Conservation (phyloP, 2,329 filamentous ascomycete species). For the Colletotrichum lupini region DNA sequence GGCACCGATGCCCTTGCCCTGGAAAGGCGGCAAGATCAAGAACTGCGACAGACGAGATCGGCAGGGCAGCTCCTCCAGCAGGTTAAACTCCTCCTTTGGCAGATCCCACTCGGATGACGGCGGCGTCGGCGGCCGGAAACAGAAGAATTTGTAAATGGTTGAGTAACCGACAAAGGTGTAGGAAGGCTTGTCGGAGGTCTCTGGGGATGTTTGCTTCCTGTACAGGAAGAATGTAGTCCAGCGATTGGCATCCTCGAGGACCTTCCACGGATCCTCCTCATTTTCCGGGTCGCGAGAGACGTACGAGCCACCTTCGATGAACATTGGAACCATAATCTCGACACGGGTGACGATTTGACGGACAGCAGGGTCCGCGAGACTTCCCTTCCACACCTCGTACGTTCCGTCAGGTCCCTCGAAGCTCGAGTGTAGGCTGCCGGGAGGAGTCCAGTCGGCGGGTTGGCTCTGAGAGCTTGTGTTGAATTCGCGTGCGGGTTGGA, state of each 20-base stretch:
- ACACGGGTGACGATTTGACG: constrained; percentile 80
- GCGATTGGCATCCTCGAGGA: constrained; percentile 72
- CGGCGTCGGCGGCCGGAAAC: constrained; percentile 62
- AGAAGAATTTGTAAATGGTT: constrained; percentile 89
- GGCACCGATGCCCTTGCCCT: constrained; percentile 81
- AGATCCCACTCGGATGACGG: constrained; percentile 59
- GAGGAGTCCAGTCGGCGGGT: constrained; percentile 71
- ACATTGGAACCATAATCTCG: constrained; percentile 85
- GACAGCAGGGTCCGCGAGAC: constrained; percentile 75
- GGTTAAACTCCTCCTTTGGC: constrained; percentile 54
- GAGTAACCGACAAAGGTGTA: constrained; percentile 91
- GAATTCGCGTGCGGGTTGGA: constrained; percentile 71
- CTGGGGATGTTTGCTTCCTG: constrained; percentile 65
- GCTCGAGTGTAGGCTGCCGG: constrained; percentile 76
- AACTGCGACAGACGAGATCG: constrained; percentile 93
- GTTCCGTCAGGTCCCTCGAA: constrained; percentile 71
- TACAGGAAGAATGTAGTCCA: constrained; percentile 95
- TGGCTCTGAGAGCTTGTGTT: constrained; percentile 57
- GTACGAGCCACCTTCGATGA: constrained; percentile 91
- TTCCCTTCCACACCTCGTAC: constrained; percentile 89
- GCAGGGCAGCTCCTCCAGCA: constrained; percentile 74
- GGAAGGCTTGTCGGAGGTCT: constrained; percentile 58
- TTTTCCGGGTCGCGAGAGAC: constrained; percentile 63
- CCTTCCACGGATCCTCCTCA: constrained; percentile 45
- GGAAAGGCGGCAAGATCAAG: constrained; percentile 88